A percentile compares a stretch with the other conserved stretches of the same genome.
Conservation (phyloP, 257 asterid species). For the Striga asiatica region DNA sequence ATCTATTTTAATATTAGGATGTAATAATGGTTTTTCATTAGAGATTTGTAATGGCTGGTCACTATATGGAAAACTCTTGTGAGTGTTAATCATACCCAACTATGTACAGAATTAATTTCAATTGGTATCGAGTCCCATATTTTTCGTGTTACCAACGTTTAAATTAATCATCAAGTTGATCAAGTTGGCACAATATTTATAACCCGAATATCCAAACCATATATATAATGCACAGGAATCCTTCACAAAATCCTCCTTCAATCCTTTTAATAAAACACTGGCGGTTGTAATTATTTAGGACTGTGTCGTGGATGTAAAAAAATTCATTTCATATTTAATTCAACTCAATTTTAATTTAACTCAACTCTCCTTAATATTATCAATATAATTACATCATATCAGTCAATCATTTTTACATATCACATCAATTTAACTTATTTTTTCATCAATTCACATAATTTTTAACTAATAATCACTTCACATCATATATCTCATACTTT, state of each 20-base stretch:
- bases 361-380: too few relatives aligned
- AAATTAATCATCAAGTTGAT: background rate
- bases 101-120: background rate
- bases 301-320: background rate
- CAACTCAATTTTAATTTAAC: too few relatives aligned
- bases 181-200: too few relatives aligned
- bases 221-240: background rate
- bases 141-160: background rate
- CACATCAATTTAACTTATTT: too few relatives aligned
- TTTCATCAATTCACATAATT: too few relatives aligned
- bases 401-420: too few relatives aligned
- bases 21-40: constrained; percentile 12
- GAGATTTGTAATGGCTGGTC: background rate
- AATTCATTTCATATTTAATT: too few relatives aligned
- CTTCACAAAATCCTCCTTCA: background rate
- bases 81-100: constrained; percentile 4
- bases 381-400: too few relatives aligned
- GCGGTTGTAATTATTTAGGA: background rate
- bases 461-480: too few relatives aligned
- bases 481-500: too few relatives aligned
- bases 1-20: background rate
- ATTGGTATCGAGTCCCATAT: background rate
- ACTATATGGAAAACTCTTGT: background rate
- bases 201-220: background rate
- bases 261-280: background rate